phyloP scores from a whole-genome alignment of 192 early-diverging fungal species.

The Thamnidium elegans region DNA sequence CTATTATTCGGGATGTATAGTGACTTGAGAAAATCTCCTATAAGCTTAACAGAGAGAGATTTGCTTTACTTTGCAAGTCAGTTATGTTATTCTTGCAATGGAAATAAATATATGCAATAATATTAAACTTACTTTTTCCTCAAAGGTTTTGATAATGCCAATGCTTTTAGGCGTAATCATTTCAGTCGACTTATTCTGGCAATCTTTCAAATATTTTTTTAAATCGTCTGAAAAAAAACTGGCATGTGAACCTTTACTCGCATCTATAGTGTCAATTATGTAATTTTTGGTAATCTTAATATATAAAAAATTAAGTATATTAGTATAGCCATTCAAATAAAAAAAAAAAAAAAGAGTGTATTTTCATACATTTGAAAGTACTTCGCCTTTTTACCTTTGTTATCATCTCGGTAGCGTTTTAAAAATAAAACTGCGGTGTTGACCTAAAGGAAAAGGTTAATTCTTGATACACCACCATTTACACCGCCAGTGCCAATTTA shows the following conservation, averaged over 20 bases:
- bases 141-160: too few relatives aligned
- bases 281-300: neutral
- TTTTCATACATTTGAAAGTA: slow-evolving; percentile 3
- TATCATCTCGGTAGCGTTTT: neutral
- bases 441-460: too few relatives aligned
- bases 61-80: slow-evolving; percentile 2
- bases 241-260: neutral
- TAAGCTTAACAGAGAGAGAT: neutral
- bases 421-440: neutral
- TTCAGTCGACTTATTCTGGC: too few relatives aligned
- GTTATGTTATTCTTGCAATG: slow-evolving; percentile 3
- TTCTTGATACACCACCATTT: too few relatives aligned
- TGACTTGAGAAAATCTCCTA: neutral
- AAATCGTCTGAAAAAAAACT: too few relatives aligned
- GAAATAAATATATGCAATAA: slow-evolving; percentile 13
- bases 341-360: neutral
- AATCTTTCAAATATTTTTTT: too few relatives aligned
- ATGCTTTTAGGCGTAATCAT: too few relatives aligned
- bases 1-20: neutral
- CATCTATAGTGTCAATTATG: neutral
- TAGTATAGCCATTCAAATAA: neutral
- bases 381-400: neutral
- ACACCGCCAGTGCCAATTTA: too few relatives aligned
- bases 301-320: neutral
- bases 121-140: neutral